Evolutionary conservation across 1,284 basidiomycete species (phyloP).

Genomic region (Agaricales sp.): DNA sequence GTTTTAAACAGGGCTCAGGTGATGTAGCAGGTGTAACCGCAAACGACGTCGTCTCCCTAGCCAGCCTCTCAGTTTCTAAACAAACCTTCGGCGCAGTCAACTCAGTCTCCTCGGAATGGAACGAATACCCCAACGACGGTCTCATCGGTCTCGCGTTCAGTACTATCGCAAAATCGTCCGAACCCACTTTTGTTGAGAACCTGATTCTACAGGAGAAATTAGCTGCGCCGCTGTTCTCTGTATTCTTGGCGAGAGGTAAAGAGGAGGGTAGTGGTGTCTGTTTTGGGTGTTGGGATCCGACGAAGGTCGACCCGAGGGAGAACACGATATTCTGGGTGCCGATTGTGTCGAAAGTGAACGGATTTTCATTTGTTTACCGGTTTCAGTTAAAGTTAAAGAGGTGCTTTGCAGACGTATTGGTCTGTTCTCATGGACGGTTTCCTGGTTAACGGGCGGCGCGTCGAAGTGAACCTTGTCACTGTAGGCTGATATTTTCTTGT

Average conservation of each 20-base stretch:
- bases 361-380: too few species aligned
- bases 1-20: conserved; percentile 44
- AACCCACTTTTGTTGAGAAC: conserved; percentile 55
- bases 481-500: not conserved
- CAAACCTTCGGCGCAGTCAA: conserved; percentile 41
- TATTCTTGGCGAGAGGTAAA: conserved; percentile 39
- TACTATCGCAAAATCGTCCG: conserved; percentile 31
- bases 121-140: conserved; percentile 36
- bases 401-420: conserved; percentile 44
- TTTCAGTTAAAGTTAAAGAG: too few species aligned
- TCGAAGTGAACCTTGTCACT: not conserved
- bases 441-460: not conserved
- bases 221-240: conserved; percentile 39
- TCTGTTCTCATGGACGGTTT: conserved; percentile 34
- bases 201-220: conserved; percentile 34
- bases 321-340: not conserved
- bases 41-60: conserved; percentile 37
- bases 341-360: not conserved
- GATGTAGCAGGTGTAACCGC: conserved; percentile 33
- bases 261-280: conserved; percentile 32
- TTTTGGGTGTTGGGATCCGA: conserved; percentile 45
- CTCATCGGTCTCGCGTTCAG: conserved; percentile 51
- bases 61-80: conserved; percentile 27
- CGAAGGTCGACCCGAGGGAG: conserved; percentile 32
- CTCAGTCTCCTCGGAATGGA: conserved; percentile 31